Base-by-base conservation (phyloP, 2,329 filamentous ascomycete species). In the Rachicladosporium sp. region DNA sequence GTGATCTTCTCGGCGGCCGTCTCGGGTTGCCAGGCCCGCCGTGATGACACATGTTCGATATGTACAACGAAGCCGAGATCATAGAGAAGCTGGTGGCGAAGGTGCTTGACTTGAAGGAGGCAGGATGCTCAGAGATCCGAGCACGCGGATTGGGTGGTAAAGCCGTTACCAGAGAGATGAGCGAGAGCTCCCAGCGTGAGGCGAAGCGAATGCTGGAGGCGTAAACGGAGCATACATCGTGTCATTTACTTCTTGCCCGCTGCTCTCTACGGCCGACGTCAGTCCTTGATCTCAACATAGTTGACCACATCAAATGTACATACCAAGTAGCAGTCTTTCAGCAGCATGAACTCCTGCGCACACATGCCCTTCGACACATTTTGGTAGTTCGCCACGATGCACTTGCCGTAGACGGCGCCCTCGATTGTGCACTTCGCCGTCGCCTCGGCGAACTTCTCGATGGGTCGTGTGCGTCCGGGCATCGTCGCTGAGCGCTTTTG, bases 311-410 rank as follows among this genome's bases (percentile, higher is more conserved):
- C 2, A 10, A 35, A 13, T 19, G 15, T 6, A 32, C 38, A 15
- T 41, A 41, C 88, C 55, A 93, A 55, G 56, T 86, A 93, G 57
- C 89, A 96, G 50, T 93, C 71, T 59, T 93, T 94, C 36, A 96
- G 61, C 48, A 67, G 77, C 61, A 91, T 68, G 51, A 98, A 96
- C 56, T 95, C 87, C 42, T 76, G 77, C 4, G 72, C 70, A 56
- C 91, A 98, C 69, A 91, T 91, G 57, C 95, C 85, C 57, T 93
- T 93, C 51, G 87, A 75, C 3, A 94, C 76, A 3, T 86, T 76
- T 56, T 89, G 89, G 64, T 93, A 96, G 57, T 96, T 89, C 31
- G 77, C 76, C 37, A 89, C 74, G 47, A 98, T 79, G 59, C 91
- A 98, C 68, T 87, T 88, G 49, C 89, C 91, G 56, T 96, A 98